These are phyloP conservation scores for Globisporangium takayamanum DNA, from an alignment of 352 stramenopile species.

Conservation along the genomic window DNA sequence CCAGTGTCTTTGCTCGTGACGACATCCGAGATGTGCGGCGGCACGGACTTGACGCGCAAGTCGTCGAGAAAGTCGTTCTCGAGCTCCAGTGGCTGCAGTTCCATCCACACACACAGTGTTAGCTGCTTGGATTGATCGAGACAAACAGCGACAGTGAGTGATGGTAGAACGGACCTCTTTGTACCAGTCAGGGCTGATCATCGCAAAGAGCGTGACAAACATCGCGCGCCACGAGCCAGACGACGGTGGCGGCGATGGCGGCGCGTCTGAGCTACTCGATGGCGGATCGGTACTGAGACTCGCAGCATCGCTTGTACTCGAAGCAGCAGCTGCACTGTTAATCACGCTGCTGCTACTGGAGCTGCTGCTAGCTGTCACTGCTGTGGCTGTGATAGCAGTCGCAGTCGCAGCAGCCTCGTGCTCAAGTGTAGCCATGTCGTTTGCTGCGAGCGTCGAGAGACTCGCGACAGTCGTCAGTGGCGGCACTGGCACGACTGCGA, in stretches of 20 bases:
- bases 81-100: conserved; percentile 18
- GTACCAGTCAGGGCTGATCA: conserved; percentile 48
- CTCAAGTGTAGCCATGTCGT: not conserved
- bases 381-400: not conserved
- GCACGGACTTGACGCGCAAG: conserved; percentile 38
- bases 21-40: conserved; percentile 47
- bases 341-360: not conserved
- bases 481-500: not conserved
- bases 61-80: conserved; percentile 41
- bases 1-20: conserved; percentile 25
- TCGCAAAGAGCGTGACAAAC: conserved; percentile 49
- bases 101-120: not conserved
- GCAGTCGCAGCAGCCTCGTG: not conserved
- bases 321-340: not conserved
- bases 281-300: not conserved
- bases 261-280: not conserved
- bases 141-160: too few relatives aligned
- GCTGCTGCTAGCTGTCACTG: not conserved
- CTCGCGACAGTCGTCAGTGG: conserved; percentile 8
- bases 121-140: not conserved
- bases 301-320: not conserved
- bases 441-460: conserved; percentile 6
- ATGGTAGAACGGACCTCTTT: conserved; percentile 26
- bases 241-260: conserved; percentile 8
- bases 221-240: conserved; percentile 44